Percentiles rank a stretch among this genome's conserved stretches.
phyloP scores from a whole-genome alignment of 2,329 filamentous ascomycete genomes.

The Colletotrichum destructivum region DNA sequence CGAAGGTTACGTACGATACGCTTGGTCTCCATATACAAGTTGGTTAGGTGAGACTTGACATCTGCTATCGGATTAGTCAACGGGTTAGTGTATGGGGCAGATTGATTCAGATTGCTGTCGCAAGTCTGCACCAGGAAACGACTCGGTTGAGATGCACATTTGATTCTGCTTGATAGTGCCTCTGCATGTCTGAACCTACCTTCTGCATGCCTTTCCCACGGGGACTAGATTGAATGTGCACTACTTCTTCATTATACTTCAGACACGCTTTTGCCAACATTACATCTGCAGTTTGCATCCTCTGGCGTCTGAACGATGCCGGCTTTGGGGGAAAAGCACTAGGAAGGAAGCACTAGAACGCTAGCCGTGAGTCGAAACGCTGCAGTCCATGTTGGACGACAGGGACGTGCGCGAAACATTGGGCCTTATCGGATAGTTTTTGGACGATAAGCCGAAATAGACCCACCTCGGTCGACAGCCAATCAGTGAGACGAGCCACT shows the following conservation, averaged over 20 bases:
- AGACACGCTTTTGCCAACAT: not conserved
- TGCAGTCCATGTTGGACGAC: conserved; percentile 8
- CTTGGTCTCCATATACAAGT: not conserved
- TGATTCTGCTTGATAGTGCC: not conserved
- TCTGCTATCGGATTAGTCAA: not conserved
- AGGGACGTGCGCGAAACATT: conserved; percentile 24
- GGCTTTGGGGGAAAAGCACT: not conserved
- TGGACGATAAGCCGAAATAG: conserved; percentile 26
- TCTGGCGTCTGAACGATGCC: not conserved
- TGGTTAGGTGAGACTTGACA: not conserved
- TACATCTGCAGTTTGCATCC: not conserved
- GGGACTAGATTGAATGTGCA: not conserved
- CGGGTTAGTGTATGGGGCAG: not conserved
- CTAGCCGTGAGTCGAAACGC: not conserved
- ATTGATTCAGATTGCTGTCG: not conserved
- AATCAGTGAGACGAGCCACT: conserved; percentile 27
- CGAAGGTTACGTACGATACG: not conserved
- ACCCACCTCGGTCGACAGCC: conserved; percentile 32
- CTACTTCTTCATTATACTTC: not conserved
- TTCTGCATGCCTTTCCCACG: not conserved
- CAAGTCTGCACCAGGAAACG: too few species aligned
- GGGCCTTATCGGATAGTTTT: conserved; percentile 28
- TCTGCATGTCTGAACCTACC: not conserved
- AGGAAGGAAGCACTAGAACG: not conserved
- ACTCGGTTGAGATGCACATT: not conserved